Evolutionary conservation across 2,329 filamentous ascomycete genomes (phyloP), one percentile per base, ranked within the genome.

Genomic region (Orbilia ellipsospora): DNA sequence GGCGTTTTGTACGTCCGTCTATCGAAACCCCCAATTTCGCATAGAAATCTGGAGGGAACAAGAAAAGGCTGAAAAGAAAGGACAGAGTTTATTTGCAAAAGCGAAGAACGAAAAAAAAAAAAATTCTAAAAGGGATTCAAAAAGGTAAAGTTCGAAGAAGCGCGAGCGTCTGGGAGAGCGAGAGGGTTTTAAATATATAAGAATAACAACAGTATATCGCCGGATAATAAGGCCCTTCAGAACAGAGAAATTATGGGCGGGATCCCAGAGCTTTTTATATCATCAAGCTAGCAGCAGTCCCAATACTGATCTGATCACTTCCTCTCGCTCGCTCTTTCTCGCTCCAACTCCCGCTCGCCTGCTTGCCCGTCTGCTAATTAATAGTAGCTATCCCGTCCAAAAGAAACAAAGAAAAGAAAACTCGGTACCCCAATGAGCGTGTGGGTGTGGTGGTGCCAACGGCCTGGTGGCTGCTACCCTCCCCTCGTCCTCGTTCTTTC

Each of bases 1-100:
- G 10, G 8, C 20, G 51, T 2, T 18, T 10, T 23, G 45, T 12
- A 56, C 42, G 52, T 48, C 44, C 44, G 44, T 48, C 44, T 15
- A 36, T 36, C 31, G 31, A 36, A 36, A 36, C 31, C 31, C 31
- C 31, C 10, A 36, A 10, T 48, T n/a, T 48, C 13, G 44, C 13
- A 23, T 31, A 65, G 44, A 44, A 50, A 52, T 52, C 16, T 18
- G 31, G n/a, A 36, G 8, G 23, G 26, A 72, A 6, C 20, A 44
- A 40, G 20, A 65, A 40, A 36, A 65, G 28, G 18, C 31, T 20
- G 50, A 20, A 51, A 48, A n/a, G n/a, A 60, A 65, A 64, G 60
- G 68, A 66, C 62, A 66, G 54, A 66, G 68, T 60, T 73, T 61
- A 66, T 65, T 66, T 65, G 52, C n/a, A 44, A 65, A 59, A 72